Evolutionary conservation across 1,139 yeast genomes (phyloP).

Genomic region (Sugiyamaella pinicola): DNA sequence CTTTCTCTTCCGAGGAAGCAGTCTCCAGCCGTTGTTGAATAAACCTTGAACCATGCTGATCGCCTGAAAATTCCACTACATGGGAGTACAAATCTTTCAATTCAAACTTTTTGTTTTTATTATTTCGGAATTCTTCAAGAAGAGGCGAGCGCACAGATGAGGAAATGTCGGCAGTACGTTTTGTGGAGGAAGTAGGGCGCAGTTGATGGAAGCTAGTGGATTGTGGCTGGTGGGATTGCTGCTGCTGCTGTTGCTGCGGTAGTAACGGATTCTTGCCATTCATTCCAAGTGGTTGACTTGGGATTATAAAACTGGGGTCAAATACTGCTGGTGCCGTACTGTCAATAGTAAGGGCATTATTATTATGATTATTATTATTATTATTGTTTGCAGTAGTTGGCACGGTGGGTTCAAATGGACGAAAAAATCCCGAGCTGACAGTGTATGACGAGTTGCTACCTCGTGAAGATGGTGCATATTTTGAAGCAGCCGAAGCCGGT

Average conservation of each 20-base stretch:
- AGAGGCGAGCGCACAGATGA: conserved; percentile 49
- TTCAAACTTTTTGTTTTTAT: conserved; percentile 59
- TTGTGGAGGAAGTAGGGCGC: not conserved
- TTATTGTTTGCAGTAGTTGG: no score
- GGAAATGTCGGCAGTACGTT: conserved; percentile 10
- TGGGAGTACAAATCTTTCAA: conserved; percentile 81
- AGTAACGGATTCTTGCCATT: not conserved
- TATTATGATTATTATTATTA: no score
- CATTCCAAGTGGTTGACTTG: not conserved
- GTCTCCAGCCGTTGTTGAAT: conserved; percentile 83
- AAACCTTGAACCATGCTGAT: conserved; percentile 95
- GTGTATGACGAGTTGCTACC: conserved; percentile 38
- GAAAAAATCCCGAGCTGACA: conserved; percentile 74
- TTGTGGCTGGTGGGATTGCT: not conserved
- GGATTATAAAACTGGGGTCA: not conserved
- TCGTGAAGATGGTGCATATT: conserved; percentile 24
- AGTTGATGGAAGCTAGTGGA: not conserved
- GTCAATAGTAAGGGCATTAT: not conserved
- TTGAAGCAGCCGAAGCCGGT: conserved; percentile 17
- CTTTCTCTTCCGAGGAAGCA: conserved; percentile 70
- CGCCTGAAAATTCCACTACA: conserved; percentile 89
- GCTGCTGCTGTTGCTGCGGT: not conserved
- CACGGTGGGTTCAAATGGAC: conserved; percentile 17
- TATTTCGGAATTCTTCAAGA: conserved; percentile 82
- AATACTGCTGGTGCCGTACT: conserved; percentile 3